Evolutionary conservation across 768 basidiomycete genomes (phyloP).

Genomic region (Termitomyces sp.): DNA sequence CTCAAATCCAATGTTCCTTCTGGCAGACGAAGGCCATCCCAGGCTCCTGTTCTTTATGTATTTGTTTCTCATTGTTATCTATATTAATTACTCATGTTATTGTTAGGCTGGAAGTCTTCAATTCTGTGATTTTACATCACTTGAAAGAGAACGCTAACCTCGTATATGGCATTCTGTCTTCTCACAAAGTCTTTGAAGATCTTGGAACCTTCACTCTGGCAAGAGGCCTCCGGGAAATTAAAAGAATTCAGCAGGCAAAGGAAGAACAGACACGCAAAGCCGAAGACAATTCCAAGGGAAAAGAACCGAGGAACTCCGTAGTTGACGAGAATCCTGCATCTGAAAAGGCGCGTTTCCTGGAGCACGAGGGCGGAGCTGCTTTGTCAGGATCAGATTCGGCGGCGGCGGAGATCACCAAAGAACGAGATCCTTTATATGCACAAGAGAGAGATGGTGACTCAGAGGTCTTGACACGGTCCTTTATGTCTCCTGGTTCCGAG

Average conservation of each 20-base stretch:
- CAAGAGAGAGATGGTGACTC: constrained; percentile 18
- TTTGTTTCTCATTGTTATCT: constrained; percentile 14
- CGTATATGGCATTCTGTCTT: constrained; percentile 77
- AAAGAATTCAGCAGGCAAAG: constrained; percentile 62
- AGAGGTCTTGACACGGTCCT: constrained; percentile 31
- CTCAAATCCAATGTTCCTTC: constrained; percentile 79
- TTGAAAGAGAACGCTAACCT: constrained; percentile 83
- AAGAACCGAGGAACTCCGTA: constrained; percentile 26
- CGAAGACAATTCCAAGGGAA: constrained; percentile 32
- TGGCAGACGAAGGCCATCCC: constrained; percentile 95
- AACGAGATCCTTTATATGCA: constrained; percentile 10
- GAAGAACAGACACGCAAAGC: constrained; percentile 52
- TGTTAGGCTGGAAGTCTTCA: constrained; percentile 84
- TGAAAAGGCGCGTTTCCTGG: constrained; percentile 66
- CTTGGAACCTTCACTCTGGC: constrained; percentile 89
- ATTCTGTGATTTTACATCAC: constrained; percentile 73
- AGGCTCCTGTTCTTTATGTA: constrained; percentile 89
- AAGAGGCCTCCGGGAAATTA: constrained; percentile 80
- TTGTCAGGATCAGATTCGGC: constrained; percentile 12
- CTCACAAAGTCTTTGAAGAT: constrained; percentile 83
- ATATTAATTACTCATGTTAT: not conserved
- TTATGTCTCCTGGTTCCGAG: constrained; percentile 39
- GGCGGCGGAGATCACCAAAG: constrained; percentile 14
- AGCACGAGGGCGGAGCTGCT: constrained; percentile 37
- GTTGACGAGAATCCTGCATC: constrained; percentile 37